These are phyloP conservation scores for Aspergillus neoniger DNA, from an alignment of 2,329 filamentous ascomycete genomes.

Conservation along the genomic window DNA sequence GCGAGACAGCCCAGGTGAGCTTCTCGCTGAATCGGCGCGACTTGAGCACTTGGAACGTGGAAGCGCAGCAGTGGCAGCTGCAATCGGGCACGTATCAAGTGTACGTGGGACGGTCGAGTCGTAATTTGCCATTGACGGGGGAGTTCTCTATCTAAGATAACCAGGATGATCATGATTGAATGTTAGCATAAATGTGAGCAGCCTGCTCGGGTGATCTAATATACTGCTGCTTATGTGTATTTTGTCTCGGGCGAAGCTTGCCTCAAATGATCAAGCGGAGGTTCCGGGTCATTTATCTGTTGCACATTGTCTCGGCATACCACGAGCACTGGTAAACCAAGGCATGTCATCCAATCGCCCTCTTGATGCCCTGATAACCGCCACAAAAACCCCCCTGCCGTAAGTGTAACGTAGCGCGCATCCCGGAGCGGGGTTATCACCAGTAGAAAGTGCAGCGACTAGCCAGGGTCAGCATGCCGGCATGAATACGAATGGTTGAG, in stretches of 20 bases:
- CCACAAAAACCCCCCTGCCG: neutral
- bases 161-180: neutral
- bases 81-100: slow-evolving; percentile 20
- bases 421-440: neutral
- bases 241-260: neutral
- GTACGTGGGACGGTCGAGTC: slow-evolving; percentile 27
- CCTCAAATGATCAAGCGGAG: neutral
- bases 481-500: neutral
- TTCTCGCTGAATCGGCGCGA: slow-evolving; percentile 47
- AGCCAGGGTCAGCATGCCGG: too few species aligned
- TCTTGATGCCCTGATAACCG: neutral
- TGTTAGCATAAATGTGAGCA: neutral
- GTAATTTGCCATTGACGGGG: slow-evolving; percentile 24
- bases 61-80: slow-evolving; percentile 28
- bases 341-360: neutral
- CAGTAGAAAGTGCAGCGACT: neutral
- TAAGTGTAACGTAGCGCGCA: neutral
- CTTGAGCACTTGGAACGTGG: slow-evolving; percentile 33
- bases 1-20: slow-evolving; percentile 41
- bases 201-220: neutral
- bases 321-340: neutral
- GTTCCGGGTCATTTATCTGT: neutral
- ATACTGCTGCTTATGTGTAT: neutral
- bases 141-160: slow-evolving; percentile 10
- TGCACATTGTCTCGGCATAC: neutral